Conservation (phyloP, 495 filamentous ascomycete species). For the Penicillium simplicissimum region DNA sequence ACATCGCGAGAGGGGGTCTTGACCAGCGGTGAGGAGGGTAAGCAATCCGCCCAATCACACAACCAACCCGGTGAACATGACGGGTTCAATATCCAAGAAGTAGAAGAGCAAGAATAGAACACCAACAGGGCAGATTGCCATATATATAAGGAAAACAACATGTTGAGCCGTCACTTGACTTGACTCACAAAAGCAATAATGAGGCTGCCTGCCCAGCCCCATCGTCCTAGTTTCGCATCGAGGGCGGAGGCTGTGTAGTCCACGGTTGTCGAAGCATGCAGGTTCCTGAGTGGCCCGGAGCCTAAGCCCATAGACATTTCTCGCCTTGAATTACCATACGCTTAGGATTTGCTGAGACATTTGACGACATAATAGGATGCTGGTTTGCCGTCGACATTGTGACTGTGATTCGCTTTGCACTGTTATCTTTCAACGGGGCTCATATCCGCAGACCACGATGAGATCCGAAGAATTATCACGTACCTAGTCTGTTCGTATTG, state of each 20-base stretch:
- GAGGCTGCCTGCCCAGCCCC: neutral
- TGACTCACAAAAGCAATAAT: conserved; percentile 4
- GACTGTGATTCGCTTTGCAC: no score
- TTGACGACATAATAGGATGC: no score
- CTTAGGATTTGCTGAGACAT: no score
- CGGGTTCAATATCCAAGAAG: neutral
- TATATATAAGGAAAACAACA: neutral
- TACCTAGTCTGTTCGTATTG: no score
- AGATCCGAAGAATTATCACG: no score
- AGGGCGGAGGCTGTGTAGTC: neutral
- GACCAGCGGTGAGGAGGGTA: neutral
- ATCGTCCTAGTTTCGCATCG: neutral
- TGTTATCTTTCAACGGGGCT: no score
- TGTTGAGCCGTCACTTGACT: neutral
- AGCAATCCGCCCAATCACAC: neutral
- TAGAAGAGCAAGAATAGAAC: neutral
- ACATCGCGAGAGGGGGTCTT: neutral
- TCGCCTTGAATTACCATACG: neutral
- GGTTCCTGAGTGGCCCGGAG: neutral
- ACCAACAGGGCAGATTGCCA: neutral
- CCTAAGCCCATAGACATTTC: neutral
- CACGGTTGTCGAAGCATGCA: neutral
- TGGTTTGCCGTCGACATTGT: no score
- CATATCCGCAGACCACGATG: no score
- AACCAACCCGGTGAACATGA: neutral